Percentiles rank a stretch among this genome's conserved stretches.
Evolutionary conservation across 352 stramenopile species (phyloP).

Genomic region (Phytopythium kandeliae): DNA sequence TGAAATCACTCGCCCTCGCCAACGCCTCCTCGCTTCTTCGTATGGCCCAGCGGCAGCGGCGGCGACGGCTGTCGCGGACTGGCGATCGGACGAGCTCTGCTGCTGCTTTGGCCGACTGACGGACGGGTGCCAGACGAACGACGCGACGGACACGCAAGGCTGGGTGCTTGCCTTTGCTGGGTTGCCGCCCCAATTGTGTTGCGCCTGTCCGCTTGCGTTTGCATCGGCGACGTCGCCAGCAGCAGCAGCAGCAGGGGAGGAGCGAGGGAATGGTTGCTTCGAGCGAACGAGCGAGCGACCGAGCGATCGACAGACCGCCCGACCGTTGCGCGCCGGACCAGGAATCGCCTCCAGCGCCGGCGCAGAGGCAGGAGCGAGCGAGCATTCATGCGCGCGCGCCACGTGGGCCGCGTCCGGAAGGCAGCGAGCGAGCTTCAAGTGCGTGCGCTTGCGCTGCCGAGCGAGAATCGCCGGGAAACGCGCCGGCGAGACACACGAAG

Average conservation of each 20-base stretch:
- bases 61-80: too few relatives aligned
- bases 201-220: neutral
- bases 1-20: neutral
- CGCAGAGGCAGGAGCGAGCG: too few relatives aligned
- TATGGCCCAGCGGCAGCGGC: neutral
- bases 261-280: slow-evolving; percentile 1
- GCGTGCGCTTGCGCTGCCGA: slow-evolving; percentile 1
- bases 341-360: neutral
- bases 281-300: too few relatives aligned
- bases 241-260: too few relatives aligned
- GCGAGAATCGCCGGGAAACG: neutral
- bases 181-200: neutral
- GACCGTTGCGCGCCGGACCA: neutral
- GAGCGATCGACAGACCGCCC: too few relatives aligned
- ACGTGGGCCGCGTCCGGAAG: neutral
- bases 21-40: neutral
- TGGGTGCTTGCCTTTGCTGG: neutral
- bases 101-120: too few relatives aligned
- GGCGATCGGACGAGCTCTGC: too few relatives aligned
- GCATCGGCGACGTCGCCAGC: neutral
- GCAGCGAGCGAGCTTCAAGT: slow-evolving; percentile 5
- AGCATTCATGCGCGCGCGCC: too few relatives aligned
- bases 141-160: slow-evolving; percentile 4
- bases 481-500: neutral
- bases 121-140: too few relatives aligned